These are phyloP conservation scores for Paecilomyces sp. DNA, from an alignment of 2,329 filamentous ascomycete species.

Conservation along the genomic window DNA sequence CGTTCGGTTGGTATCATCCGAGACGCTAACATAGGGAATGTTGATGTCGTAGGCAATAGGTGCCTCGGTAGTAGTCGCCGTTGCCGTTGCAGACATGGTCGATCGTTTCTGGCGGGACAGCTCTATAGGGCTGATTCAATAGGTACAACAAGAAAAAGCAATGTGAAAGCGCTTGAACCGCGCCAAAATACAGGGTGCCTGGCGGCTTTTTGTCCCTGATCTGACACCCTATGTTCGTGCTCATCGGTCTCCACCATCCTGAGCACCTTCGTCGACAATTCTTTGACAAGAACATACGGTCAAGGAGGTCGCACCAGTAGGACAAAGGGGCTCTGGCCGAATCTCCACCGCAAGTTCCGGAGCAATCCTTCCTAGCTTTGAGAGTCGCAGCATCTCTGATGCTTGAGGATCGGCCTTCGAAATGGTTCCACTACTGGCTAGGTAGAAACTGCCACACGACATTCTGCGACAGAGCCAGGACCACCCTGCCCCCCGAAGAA, in stretches of 20 bases:
- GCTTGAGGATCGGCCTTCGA: neutral
- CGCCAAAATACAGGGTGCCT: neutral
- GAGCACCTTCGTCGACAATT: neutral
- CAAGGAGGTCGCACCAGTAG: neutral
- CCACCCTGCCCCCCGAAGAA: neutral
- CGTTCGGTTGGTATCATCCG: constrained; percentile 27
- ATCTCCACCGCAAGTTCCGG: neutral
- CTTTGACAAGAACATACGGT: neutral
- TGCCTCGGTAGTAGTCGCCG: constrained; percentile 14
- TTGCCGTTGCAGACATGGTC: constrained; percentile 9
- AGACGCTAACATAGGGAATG: constrained; percentile 40
- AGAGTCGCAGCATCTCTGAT: neutral
- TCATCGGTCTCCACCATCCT: neutral
- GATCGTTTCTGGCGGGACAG: neutral
- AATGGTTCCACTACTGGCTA: neutral
- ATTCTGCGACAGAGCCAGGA: neutral
- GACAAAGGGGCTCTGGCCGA: neutral
- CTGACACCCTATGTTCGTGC: neutral
- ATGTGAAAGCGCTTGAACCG: neutral
- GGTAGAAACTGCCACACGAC: neutral
- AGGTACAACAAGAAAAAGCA: neutral
- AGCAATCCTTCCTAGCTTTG: neutral
- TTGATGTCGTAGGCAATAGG: constrained; percentile 43
- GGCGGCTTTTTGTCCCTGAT: neutral
- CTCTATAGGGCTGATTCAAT: neutral